Evolutionary conservation across 2,329 filamentous ascomycete species (phyloP), one percentile per base, ranked within the genome.

Genomic region (Camillea tinctor): DNA sequence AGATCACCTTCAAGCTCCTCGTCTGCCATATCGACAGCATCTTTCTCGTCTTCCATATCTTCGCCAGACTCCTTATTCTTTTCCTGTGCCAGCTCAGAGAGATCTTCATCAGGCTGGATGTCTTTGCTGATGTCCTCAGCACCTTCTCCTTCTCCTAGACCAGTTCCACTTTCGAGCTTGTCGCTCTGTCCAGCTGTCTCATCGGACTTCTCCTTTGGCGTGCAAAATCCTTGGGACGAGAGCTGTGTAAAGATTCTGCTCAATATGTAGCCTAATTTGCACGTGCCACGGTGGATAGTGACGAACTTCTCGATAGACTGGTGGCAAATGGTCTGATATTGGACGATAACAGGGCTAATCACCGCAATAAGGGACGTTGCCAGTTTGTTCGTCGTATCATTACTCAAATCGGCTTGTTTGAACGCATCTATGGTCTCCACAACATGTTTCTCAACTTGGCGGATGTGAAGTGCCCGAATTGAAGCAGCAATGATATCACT

Each of bases 61-160:
- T 80, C 82, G 11, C 79, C 80, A 64, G 90, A 76, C 52, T 82
- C 84, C 62, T 87, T 84, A 61, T 91, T 89, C 50, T 88, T 84
- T 69, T 97, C 90, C 73, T 97, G 92, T 0, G 95, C 94, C 51
- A 99, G 81, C 67, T 99, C 95, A 0, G 91, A 88, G 4, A 99
- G 79, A 72, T 99, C 93, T 73, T 99, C 95, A 62, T 99, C 94
- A 17, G 94, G 89, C 64, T 91, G 87, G 52, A 99, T 90, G 70
- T 99, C 95, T 73, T 99, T 98, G 76, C 93, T 98, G 65, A 99
- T 98, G 74, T 99, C 94, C 72, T 99, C 93, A 4, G 90, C 93
- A 19, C 94, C 96, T 74, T 97, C 91, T 11, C 95, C 96, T 52
- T 97, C 95, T 20, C 95, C 96, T 22, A 99, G 86, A 36, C 95